Evolutionary conservation across 2,329 filamentous ascomycete genomes (phyloP), one percentile per base, ranked within the genome.

Genomic region (Aureobasidium namibiae): DNA sequence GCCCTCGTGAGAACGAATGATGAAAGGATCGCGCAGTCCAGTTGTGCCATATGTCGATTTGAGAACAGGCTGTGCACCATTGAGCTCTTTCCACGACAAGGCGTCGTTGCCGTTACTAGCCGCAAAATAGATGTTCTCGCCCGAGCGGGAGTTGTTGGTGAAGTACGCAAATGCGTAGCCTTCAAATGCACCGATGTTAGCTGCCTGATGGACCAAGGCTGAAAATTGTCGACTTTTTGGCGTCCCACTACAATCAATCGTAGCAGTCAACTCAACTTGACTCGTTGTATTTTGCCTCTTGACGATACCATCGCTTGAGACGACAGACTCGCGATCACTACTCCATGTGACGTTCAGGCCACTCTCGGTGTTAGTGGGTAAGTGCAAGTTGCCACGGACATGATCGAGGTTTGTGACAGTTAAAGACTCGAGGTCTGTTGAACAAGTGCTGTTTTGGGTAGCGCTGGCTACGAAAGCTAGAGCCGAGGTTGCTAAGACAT

Each of bases 111-210:
- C 78, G 14, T 79, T 72, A 62, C 76, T 80, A 7, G 78, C 75
- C 1, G 80, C 78, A 13, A 82, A 73, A 63, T 74, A 80, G 50
- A 82, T 80, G 57, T 81, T 80, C 61, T 82, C 80, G 23, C 80
- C 79, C 0, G 69, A 68, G 14, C 65, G 61, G 1, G 70, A 69
- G 65, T 74, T 75, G 9, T 73, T 75, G 0, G 77, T 80, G 63
- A 82, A 82, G 64, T 81, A 82, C 0, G 76, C 73, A 61, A 82
- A 81, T 0, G 75, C 75, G 61, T 82, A 82, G 5, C 76, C 79
- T 50, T 64, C 66, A 46, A 45, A 38, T 4, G 53, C 18, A 29
- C 41, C 53, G 6, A 45, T 36, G 2, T 46, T 21, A 4, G 31
- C 53, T 18, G 41, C 53, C 33, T 56, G 39, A 14, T 23, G 53